Conservation (phyloP, 1,284 basidiomycete species). For the Papiliotrema flavescens region DNA sequence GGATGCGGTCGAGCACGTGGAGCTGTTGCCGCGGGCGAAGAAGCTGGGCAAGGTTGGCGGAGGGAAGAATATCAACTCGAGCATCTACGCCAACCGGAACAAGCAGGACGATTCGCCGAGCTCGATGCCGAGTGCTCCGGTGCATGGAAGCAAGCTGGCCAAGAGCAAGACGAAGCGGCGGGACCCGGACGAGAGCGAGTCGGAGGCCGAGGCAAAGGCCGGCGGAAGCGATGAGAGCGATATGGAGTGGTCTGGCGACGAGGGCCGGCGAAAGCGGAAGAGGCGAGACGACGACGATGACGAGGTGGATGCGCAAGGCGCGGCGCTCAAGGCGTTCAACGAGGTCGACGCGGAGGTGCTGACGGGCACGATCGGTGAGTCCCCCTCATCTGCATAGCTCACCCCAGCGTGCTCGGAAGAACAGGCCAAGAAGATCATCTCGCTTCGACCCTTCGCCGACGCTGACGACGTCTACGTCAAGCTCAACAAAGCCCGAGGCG, state of each 20-base stretch:
- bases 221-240: conserved; percentile 46
- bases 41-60: conserved; percentile 10
- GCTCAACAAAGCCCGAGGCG: conserved; percentile 83
- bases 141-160: background rate
- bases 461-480: conserved; percentile 75
- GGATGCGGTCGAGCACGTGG: background rate
- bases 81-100: conserved; percentile 48
- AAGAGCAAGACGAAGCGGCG: conserved; percentile 13
- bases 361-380: conserved; percentile 82
- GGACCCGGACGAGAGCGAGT: conserved; percentile 58
- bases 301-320: conserved; percentile 49
- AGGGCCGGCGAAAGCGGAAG: conserved; percentile 30
- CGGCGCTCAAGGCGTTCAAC: conserved; percentile 84
- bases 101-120: conserved; percentile 4
- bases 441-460: conserved; percentile 73
- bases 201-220: conserved; percentile 30
- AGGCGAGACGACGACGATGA: conserved; percentile 30
- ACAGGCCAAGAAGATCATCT: conserved; percentile 77
- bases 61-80: conserved; percentile 43
- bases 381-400: background rate
- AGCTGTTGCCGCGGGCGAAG: background rate
- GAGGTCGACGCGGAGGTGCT: conserved; percentile 66
- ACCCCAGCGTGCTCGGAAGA: conserved; percentile 71
- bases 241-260: conserved; percentile 38
- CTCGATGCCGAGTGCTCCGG: background rate